Conservation (phyloP, 768 basidiomycete genomes). For the Coprinopsis sp. region DNA sequence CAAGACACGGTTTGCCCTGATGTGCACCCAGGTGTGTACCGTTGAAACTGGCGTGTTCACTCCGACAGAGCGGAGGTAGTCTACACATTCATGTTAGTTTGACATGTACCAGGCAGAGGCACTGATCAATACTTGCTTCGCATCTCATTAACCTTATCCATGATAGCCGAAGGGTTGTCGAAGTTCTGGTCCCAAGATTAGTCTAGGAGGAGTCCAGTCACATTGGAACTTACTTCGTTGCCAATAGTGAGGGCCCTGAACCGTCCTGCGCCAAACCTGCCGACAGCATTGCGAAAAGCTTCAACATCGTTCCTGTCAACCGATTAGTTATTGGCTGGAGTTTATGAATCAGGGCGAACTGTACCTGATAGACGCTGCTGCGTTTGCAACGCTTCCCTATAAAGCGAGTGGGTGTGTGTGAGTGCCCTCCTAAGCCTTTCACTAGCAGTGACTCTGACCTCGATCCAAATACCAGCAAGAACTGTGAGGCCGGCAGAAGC, state of each 20-base stretch:
- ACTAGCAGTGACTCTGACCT: no score
- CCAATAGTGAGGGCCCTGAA: conserved; percentile 34
- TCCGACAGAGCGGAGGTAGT: background rate
- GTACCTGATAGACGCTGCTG: conserved; percentile 27
- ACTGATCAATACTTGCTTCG: conserved; percentile 27
- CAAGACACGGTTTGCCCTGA: conserved; percentile 26
- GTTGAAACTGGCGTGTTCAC: conserved; percentile 26
- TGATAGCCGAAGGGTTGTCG: conserved; percentile 28
- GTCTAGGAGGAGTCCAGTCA: no score
- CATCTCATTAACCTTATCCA: conserved; percentile 32
- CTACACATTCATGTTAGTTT: no score
- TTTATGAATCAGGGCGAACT: no score
- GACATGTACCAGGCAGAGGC: no score
- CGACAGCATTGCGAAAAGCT: background rate
- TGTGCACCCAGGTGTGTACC: conserved; percentile 32
- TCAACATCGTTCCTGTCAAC: background rate
- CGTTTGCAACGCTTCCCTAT: conserved; percentile 27
- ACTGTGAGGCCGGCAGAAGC: conserved; percentile 25
- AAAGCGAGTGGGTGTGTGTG: no score
- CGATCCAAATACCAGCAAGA: conserved; percentile 31
- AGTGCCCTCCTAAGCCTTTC: no score
- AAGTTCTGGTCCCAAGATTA: conserved; percentile 22
- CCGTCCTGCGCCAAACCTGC: conserved; percentile 26
- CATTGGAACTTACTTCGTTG: conserved; percentile 33
- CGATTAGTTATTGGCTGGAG: background rate